Base-by-base conservation (phyloP, 1,284 basidiomycete genomes). In the Sparassis latifolia region DNA sequence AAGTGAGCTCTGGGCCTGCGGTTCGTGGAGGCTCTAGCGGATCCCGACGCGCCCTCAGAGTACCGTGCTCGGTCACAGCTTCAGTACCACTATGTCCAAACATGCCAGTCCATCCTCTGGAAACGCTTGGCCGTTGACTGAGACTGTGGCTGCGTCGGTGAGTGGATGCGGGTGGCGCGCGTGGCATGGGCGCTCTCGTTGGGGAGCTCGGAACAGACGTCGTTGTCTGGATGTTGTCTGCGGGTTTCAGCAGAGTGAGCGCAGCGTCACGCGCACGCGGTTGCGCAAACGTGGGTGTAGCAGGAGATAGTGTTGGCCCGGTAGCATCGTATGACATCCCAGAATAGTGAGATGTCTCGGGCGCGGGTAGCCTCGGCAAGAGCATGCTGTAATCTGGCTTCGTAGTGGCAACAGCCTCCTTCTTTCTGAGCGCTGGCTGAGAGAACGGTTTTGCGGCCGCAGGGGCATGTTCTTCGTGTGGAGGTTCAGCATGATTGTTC, bases 381-480 rank as follows among this genome's bases (percentile, higher is more conserved):
- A 83, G 79, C 84, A 92, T 91, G 56, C 78, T 83, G 64, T 91
- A 94, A 58, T 90, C 86, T 4, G 82, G 79, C 60, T 79, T 84
- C 20, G 63, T 60, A 12, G 65, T 51, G 30, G 60, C 48, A 5
- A 53, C 45, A 0, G 56, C 32, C 10, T 62, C 64, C 9, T 60
- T 59, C 52, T 62, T 64, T 39, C 60, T 59, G 6, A 63, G 53
- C 7, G 56, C 37, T 4, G 67, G 52, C 46, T 62, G 61, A 10
- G 60, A 63, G 9, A 67, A 55, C 39, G 56, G 54, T 50, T 69
- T 70, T 10, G 60, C 53, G 32, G 61, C 54, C 2, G 63, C 52
- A 0, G 67, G 55, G 2, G 62, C 52, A 4, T 62, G 48, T n/a
- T 50, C 49, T 2, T 57, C 48, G 10, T 58, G 48, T 32, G 59